These are phyloP conservation scores for Daldinia vernicosa DNA, from an alignment of 495 filamentous ascomycete genomes.

Conservation along the genomic window DNA sequence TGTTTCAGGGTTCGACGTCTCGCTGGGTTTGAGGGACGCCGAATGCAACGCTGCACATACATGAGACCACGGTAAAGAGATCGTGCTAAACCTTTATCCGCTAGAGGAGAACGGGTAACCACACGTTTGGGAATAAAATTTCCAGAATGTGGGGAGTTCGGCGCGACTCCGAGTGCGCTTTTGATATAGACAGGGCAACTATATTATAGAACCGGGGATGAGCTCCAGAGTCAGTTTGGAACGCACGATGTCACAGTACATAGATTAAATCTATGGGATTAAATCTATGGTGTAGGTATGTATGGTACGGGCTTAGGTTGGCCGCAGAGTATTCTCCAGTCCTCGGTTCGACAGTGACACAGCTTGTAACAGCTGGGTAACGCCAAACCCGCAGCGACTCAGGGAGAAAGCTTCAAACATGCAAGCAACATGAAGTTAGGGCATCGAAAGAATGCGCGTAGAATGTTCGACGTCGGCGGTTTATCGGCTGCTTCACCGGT, in stretches of 20 bases:
- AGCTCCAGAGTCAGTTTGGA: conserved; percentile 28
- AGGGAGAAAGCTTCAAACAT: neutral
- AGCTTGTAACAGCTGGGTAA: neutral
- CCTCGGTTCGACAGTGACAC: neutral
- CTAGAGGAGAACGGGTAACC: conserved; percentile 46
- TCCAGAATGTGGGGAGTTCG: conserved; percentile 44
- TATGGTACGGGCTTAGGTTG: conserved; percentile 5
- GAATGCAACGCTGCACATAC: conserved; percentile 46
- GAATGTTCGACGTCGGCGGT: conserved; percentile 34
- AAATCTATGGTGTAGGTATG: no score
- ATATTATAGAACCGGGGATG: conserved; percentile 35
- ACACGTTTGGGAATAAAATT: conserved; percentile 42
- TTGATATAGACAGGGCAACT: conserved; percentile 35
- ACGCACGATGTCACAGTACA: conserved; percentile 38
- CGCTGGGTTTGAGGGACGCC: conserved; percentile 40
- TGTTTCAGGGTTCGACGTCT: conserved; percentile 43
- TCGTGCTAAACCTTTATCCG: conserved; percentile 46
- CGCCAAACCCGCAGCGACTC: conserved; percentile 6
- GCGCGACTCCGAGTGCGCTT: conserved; percentile 37
- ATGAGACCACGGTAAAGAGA: conserved; percentile 41
- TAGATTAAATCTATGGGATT: conserved; percentile 26
- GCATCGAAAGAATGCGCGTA: conserved; percentile 14
- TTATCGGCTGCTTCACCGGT: conserved; percentile 37
- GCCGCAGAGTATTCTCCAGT: conserved; percentile 10
- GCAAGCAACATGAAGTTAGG: conserved; percentile 3